phyloP scores from a whole-genome alignment of 139 green algal genomes.

The Closterium sp. region DNA sequence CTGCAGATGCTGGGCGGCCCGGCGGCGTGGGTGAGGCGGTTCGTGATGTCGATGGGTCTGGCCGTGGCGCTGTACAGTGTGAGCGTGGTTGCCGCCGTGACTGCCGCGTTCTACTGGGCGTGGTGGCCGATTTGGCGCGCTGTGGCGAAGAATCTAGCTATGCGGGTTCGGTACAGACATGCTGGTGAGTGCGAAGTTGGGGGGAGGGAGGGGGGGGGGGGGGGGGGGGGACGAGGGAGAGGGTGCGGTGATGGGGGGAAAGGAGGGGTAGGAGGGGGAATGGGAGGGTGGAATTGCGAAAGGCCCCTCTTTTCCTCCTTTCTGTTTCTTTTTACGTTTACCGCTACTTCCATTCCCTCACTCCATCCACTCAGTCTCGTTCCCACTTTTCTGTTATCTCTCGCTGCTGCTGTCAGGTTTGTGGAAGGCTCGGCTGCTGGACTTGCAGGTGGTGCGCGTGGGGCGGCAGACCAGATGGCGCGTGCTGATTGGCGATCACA shows the following conservation, averaged over 20 bases:
- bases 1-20: constrained; percentile 34
- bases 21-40: constrained; percentile 21
- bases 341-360: no score
- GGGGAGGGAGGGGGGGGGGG: no score
- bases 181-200: neutral
- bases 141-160: neutral
- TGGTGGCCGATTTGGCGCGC: constrained; percentile 32
- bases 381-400: no score
- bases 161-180: neutral
- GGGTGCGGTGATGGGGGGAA: no score
- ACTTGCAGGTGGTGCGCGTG: neutral
- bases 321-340: no score
- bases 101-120: constrained; percentile 31
- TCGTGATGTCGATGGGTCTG: constrained; percentile 14
- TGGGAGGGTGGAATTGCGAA: no score
- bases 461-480: neutral
- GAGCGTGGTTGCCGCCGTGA: constrained; percentile 1
- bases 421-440: neutral
- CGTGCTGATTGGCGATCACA: neutral
- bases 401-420: no score
- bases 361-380: no score
- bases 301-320: no score
- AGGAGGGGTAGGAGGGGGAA: no score
- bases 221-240: no score
- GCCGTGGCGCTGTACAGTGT: constrained; percentile 24